These are phyloP conservation scores for Penicillium crustosum DNA, from an alignment of 2,329 filamentous ascomycete genomes.

Conservation along the genomic window DNA sequence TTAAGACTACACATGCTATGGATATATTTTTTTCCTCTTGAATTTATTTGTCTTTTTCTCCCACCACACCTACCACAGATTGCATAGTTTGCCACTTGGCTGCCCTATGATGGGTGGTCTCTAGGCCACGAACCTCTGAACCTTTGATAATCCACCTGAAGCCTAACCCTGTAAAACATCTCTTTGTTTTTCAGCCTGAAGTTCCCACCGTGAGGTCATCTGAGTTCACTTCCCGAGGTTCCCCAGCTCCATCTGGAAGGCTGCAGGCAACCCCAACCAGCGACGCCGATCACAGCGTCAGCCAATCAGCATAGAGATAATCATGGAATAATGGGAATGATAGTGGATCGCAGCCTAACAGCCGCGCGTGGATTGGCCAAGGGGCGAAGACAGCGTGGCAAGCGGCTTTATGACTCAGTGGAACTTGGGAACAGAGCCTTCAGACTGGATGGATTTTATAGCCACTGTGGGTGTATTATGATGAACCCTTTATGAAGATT, in stretches of 20 bases:
- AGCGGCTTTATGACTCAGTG: slow-evolving; percentile 14
- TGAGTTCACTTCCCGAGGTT: slow-evolving; percentile 6
- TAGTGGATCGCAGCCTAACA: slow-evolving; percentile 7
- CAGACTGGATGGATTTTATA: neutral
- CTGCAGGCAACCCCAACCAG: slow-evolving; percentile 17
- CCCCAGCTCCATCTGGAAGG: slow-evolving; percentile 9
- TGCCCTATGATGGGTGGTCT: neutral
- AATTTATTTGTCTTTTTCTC: neutral
- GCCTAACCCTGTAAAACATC: neutral
- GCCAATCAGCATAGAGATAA: slow-evolving; percentile 13
- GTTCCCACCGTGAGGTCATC: slow-evolving; percentile 7
- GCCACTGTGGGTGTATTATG: neutral
- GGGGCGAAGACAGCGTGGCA: slow-evolving; percentile 18
- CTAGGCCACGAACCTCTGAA: neutral
- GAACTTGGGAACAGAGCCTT: neutral
- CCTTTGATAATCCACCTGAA: slow-evolving; percentile 18
- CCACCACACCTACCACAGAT: neutral
- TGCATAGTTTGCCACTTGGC: neutral
- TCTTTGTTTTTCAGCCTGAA: slow-evolving; percentile 11
- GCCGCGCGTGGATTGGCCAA: slow-evolving; percentile 6
- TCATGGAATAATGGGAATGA: slow-evolving; percentile 1
- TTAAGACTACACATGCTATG: neutral
- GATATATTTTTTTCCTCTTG: neutral
- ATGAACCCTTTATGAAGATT: neutral
- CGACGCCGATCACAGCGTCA: slow-evolving; percentile 9